Percentiles rank a stretch among this genome's conserved stretches.
Evolutionary conservation across 768 basidiomycete genomes (phyloP).

Genomic region (Russula sp.): DNA sequence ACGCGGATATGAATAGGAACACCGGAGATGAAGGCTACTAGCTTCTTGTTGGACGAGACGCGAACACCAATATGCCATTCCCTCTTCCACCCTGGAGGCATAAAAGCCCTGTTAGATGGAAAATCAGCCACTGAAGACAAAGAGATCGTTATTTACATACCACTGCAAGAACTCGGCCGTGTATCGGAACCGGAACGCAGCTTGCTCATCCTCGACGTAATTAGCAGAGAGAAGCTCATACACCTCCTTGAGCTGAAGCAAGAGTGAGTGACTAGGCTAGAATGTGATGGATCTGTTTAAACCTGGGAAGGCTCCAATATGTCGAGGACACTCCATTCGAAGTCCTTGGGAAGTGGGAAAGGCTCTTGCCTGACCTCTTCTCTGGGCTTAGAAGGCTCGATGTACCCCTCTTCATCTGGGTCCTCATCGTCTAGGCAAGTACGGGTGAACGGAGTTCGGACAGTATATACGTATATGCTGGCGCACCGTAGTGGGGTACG

Average conservation of each 20-base stretch:
- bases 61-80: slow-evolving; percentile 98
- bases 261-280: neutral
- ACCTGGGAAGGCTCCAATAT: slow-evolving; percentile 75
- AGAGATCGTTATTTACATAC: slow-evolving; percentile 40
- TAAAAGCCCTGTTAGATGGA: slow-evolving; percentile 72
- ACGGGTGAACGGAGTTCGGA: slow-evolving; percentile 15
- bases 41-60: slow-evolving; percentile 83
- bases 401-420: slow-evolving; percentile 76
- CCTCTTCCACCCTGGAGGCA: slow-evolving; percentile 86
- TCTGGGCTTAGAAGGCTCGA: slow-evolving; percentile 74
- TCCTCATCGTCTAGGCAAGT: slow-evolving; percentile 53
- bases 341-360: slow-evolving; percentile 85
- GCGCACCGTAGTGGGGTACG: slow-evolving; percentile 79
- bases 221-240: slow-evolving; percentile 88
- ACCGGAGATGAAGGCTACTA: slow-evolving; percentile 96
- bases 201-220: slow-evolving; percentile 96
- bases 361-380: slow-evolving; percentile 86
- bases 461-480: neutral
- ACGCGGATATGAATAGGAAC: slow-evolving; percentile 86
- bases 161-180: slow-evolving; percentile 91
- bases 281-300: slow-evolving; percentile 20
- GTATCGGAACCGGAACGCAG: slow-evolving; percentile 96
- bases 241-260: slow-evolving; percentile 78
- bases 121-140: neutral
- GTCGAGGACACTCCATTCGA: slow-evolving; percentile 86